Base-by-base conservation (phyloP, 495 filamentous ascomycete species). In the Platismatia glauca region DNA sequence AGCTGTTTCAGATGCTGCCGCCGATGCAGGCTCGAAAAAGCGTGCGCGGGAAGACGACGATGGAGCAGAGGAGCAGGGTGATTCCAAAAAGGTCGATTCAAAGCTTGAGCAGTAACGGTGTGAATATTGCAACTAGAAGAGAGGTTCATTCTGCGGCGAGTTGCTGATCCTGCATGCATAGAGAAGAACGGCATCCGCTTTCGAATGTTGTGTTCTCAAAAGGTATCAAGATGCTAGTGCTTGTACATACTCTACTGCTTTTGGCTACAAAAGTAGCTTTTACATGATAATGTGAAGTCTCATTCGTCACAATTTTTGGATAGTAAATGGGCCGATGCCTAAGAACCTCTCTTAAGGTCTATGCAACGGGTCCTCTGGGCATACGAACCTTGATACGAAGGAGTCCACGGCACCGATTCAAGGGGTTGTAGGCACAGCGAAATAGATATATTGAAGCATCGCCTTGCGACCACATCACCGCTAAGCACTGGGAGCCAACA, bases 41-140 rank as follows among this genome's bases (percentile, higher is more conserved):
- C 78, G 79, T n/a, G 60, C 70, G 44, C 77, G 77, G 16, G 78
- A 80, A 44, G 50, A 65, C 33, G 67, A 66, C 43, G 64, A 71
- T 39, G 76, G 70, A 58, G 69, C 69, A 3, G 57, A 62, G 24
- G 41, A 43, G 22, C 74, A 78, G 46, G 74, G 72, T 63, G 72
- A 76, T 18, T 65, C 76, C 38, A 81, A 82, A 73, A 81, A 81
- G 71, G 71, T 79, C 15, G 78, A 80, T 65, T 66, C 71, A 9
- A 63, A 58, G 44, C 29, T 35, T 15, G 55, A 22, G 41, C 55
- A 63, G 27, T 63, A 41, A 24, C 58, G n/a, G 58, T 41, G 31
- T 16, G 27, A 4, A 38, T 16, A 15, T 0, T 6, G 12, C 24
- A 50, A 50, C 2, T 27, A 33, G 27, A 5, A 6, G 3, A 33